phyloP scores from a whole-genome alignment of 2,329 filamentous ascomycete genomes.

The Phoma sp. region DNA sequence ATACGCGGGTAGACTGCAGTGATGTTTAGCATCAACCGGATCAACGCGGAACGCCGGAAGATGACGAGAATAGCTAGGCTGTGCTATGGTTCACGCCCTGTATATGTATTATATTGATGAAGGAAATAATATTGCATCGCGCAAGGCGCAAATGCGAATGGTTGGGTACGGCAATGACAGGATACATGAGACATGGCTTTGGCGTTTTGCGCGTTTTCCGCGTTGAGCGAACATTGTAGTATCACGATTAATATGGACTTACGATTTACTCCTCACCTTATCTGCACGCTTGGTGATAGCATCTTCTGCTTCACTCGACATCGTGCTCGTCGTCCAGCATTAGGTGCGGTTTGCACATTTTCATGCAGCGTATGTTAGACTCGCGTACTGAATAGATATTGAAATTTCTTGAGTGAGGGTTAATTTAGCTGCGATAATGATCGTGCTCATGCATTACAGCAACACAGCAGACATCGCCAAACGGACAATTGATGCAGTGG shows the following conservation, averaged over 20 bases:
- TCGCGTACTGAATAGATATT: too few relatives aligned
- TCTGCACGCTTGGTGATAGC: background rate
- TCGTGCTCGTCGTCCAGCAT: too few relatives aligned
- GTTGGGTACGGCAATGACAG: constrained; percentile 5
- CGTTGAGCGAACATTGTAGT: constrained; percentile 7
- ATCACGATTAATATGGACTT: constrained; percentile 15
- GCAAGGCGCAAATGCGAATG: constrained; percentile 6
- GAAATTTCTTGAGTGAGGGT: too few relatives aligned
- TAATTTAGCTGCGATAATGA: background rate
- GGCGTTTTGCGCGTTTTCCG: constrained; percentile 3
- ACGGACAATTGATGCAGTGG: background rate
- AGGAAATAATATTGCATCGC: constrained; percentile 10
- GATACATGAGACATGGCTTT: background rate
- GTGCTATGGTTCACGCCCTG: background rate
- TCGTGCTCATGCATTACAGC: background rate
- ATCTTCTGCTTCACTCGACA: too few relatives aligned
- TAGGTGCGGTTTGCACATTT: background rate
- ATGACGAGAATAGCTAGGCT: background rate
- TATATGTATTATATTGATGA: constrained; percentile 21
- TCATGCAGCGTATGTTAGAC: background rate
- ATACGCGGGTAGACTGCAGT: constrained; percentile 29
- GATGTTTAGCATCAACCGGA: constrained; percentile 11
- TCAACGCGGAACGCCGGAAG: background rate
- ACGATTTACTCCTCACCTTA: background rate
- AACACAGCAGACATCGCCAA: background rate